Percentiles rank a stretch among this genome's conserved stretches.
These are phyloP conservation scores for Aureobasidium melanogenum DNA, from an alignment of 2,329 filamentous ascomycete genomes.

Conservation along the genomic window DNA sequence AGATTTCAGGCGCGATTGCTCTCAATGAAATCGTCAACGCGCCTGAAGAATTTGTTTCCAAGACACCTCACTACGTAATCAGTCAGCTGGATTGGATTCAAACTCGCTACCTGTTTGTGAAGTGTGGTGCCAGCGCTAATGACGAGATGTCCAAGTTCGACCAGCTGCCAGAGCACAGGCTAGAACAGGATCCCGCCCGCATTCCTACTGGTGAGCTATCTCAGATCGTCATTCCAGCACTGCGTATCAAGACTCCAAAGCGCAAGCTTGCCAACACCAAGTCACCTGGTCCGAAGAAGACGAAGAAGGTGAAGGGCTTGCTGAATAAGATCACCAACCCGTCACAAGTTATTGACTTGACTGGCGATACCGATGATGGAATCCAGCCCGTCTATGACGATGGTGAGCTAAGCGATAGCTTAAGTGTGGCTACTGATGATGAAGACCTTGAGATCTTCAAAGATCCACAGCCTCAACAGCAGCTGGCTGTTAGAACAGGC, in stretches of 20 bases:
- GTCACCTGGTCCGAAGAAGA: constrained; percentile 14
- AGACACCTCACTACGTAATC: constrained; percentile 60
- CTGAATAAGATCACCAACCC: constrained; percentile 18
- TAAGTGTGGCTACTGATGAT: constrained; percentile 40
- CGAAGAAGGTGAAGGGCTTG: constrained; percentile 17
- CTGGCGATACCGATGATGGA: constrained; percentile 21
- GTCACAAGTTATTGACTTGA: constrained; percentile 29
- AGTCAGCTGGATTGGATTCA: constrained; percentile 77
- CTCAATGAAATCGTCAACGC: constrained; percentile 81
- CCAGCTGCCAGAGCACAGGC: constrained; percentile 14
- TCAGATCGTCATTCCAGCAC: constrained; percentile 43
- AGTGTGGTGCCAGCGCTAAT: constrained; percentile 19
- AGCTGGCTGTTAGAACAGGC: constrained; percentile 17
- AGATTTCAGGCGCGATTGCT: constrained; percentile 53
- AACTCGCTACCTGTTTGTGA: constrained; percentile 72
- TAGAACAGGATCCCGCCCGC: constrained; percentile 32
- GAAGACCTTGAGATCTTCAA: constrained; percentile 38
- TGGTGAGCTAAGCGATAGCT: constrained; percentile 28
- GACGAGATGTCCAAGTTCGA: constrained; percentile 12
- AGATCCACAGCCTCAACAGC: constrained; percentile 14
- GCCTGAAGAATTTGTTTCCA: constrained; percentile 50
- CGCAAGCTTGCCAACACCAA: constrained; percentile 11
- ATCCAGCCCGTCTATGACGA: constrained; percentile 12
- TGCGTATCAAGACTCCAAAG: constrained; percentile 37
- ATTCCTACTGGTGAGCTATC: constrained; percentile 31